Conservation (phyloP, 2,329 filamentous ascomycete genomes). For the Colletotrichum sublineola region DNA sequence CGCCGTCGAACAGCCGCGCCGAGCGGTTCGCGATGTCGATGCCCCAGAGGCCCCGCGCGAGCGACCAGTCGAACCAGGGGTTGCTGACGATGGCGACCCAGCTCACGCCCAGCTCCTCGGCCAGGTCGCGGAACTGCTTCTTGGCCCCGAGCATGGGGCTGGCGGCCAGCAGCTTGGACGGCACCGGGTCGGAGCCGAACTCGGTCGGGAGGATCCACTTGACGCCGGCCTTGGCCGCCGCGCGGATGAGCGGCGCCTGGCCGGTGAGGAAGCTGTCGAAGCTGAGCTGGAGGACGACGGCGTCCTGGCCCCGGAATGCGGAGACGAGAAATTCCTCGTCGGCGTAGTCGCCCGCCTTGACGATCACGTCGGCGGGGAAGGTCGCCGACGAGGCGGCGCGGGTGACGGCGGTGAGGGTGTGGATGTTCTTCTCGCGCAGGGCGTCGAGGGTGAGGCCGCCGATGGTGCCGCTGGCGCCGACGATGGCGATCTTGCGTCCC, state of each 20-base stretch:
- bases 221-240: constrained; percentile 68
- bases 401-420: constrained; percentile 64
- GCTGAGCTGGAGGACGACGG: constrained; percentile 47
- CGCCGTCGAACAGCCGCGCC: constrained; percentile 65
- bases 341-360: constrained; percentile 61
- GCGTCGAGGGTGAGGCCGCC: constrained; percentile 54
- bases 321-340: constrained; percentile 51
- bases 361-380: constrained; percentile 55
- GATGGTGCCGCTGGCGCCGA: constrained; percentile 53
- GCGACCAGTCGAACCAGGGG: constrained; percentile 51
- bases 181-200: constrained; percentile 52
- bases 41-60: constrained; percentile 48
- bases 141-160: constrained; percentile 46
- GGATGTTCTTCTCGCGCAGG: constrained; percentile 59
- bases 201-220: constrained; percentile 69
- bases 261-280: constrained; percentile 51
- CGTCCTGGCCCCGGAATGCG: constrained; percentile 51
- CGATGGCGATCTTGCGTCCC: constrained; percentile 48
- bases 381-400: constrained; percentile 57
- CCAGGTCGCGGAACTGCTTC: constrained; percentile 45
- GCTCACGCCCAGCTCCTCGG: constrained; percentile 49
- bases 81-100: constrained; percentile 52
- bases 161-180: constrained; percentile 44
- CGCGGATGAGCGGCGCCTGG: constrained; percentile 62
- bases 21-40: constrained; percentile 49